Percentiles rank a stretch among this genome's conserved stretches.
phyloP scores from a whole-genome alignment of 106 monocot genomes.

The Apostasia shenzhenica region DNA sequence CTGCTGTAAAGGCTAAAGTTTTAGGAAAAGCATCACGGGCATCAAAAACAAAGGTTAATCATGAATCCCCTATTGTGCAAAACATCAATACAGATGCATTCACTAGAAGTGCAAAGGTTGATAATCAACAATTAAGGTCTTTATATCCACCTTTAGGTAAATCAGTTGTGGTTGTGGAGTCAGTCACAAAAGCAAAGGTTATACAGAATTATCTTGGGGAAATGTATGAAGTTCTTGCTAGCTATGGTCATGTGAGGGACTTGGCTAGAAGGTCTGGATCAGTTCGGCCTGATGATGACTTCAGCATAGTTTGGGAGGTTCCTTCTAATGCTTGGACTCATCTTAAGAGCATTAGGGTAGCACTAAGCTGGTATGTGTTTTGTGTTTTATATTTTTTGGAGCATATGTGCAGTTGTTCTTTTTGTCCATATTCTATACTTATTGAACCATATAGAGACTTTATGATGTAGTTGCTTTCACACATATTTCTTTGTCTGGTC shows the following conservation, averaged over 20 bases:
- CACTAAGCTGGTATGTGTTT: conserved; percentile 62
- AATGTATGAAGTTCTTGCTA: conserved; percentile 84
- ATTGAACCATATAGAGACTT: no score
- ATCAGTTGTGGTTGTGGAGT: conserved; percentile 94
- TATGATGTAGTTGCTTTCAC: no score
- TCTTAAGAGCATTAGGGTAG: conserved; percentile 81
- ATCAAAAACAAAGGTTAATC: conserved; percentile 12
- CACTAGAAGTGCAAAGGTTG: conserved; percentile 4
- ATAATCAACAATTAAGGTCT: conserved; percentile 31
- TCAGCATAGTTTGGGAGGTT: conserved; percentile 99
- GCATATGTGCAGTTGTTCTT: background rate
- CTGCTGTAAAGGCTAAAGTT: conserved; percentile 13
- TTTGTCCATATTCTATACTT: no score
- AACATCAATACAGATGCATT: background rate
- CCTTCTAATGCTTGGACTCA: conserved; percentile 90
- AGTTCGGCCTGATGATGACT: conserved; percentile 90
- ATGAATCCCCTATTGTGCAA: conserved; percentile 4
- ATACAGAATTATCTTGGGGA: conserved; percentile 88
- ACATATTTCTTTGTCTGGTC: no score
- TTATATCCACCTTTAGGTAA: conserved; percentile 80
- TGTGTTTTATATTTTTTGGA: background rate
- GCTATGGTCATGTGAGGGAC: conserved; percentile 95
- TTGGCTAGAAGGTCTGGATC: conserved; percentile 89
- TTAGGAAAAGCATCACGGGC: conserved; percentile 27
- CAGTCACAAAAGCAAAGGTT: conserved; percentile 80